Evolutionary conservation across 306 rosid genomes (phyloP).

Genomic region (Rosa rugosa): DNA sequence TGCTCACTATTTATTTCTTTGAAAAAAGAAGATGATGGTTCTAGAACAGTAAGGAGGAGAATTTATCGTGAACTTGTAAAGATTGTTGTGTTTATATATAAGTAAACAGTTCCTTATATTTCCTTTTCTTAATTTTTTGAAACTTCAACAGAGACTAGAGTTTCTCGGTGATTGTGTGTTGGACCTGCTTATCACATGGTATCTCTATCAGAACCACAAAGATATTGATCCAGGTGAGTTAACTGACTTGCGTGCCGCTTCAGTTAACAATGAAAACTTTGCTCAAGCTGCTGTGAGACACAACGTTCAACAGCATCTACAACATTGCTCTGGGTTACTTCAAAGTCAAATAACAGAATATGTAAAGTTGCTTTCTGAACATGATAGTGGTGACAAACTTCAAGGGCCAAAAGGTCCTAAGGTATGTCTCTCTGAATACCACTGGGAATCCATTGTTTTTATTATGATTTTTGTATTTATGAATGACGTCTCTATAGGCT

Average conservation of each 20-base stretch:
- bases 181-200: conserved; percentile 86
- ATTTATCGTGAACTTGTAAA: not conserved
- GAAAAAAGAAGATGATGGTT: not conserved
- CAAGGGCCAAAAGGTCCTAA: conserved; percentile 66
- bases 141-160: conserved; percentile 77
- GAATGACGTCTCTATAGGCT: conserved; percentile 45
- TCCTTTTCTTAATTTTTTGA: conserved; percentile 22
- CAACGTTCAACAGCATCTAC: conserved; percentile 70
- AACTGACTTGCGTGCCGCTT: conserved; percentile 93
- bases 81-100: not conserved
- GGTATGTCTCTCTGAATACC: conserved; percentile 38
- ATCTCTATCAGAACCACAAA: conserved; percentile 62
- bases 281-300: conserved; percentile 80
- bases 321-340: conserved; percentile 65
- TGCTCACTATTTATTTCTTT: not conserved
- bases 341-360: conserved; percentile 69
- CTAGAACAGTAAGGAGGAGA: not conserved
- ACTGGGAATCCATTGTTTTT: not conserved
- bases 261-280: conserved; percentile 81
- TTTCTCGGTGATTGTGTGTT: conserved; percentile 91
- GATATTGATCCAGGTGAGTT: conserved; percentile 85
- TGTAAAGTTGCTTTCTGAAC: conserved; percentile 52
- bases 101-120: conserved; percentile 19
- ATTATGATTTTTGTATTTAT: conserved; percentile 23
- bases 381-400: conserved; percentile 32